phyloP scores from a whole-genome alignment of 1,284 basidiomycete species.

The Coniferiporia weirii region DNA sequence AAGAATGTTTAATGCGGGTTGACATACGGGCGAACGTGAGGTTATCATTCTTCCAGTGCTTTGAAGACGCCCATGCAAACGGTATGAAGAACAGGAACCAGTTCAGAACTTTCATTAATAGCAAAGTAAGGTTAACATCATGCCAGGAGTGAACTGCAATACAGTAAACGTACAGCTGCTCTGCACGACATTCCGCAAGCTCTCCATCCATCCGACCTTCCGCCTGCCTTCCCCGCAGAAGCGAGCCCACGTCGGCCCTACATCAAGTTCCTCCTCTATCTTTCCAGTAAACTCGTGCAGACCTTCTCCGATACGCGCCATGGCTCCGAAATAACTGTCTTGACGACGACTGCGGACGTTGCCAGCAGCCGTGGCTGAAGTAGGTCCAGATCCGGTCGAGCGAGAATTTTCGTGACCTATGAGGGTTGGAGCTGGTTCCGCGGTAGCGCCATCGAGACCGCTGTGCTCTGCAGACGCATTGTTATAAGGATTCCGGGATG shows the following conservation, averaged over 20 bases:
- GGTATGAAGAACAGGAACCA: conserved; percentile 56
- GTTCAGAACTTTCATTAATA: conserved; percentile 44
- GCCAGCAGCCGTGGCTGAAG: neutral
- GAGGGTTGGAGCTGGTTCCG: neutral
- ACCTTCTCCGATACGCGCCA: conserved; percentile 7
- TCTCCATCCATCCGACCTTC: conserved; percentile 41
- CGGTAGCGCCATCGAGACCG: neutral
- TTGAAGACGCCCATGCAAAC: conserved; percentile 59
- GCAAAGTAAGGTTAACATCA: neutral
- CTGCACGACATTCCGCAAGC: conserved; percentile 39
- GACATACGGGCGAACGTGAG: conserved; percentile 35
- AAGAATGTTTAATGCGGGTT: neutral
- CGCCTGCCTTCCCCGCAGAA: conserved; percentile 47
- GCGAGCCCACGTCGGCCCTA: conserved; percentile 37
- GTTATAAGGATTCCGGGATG: neutral
- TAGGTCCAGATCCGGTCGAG: neutral
- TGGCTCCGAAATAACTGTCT: neutral
- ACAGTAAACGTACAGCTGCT: conserved; percentile 46
- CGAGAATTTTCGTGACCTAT: neutral
- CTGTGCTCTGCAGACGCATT: neutral
- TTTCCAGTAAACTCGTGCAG: conserved; percentile 6
- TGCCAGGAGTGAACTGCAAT: neutral
- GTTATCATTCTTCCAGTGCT: conserved; percentile 26
- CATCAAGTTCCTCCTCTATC: conserved; percentile 7
- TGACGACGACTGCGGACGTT: neutral